Conservation (phyloP, 805 yeast genomes). For the Phaffomyces thermotolerans region DNA sequence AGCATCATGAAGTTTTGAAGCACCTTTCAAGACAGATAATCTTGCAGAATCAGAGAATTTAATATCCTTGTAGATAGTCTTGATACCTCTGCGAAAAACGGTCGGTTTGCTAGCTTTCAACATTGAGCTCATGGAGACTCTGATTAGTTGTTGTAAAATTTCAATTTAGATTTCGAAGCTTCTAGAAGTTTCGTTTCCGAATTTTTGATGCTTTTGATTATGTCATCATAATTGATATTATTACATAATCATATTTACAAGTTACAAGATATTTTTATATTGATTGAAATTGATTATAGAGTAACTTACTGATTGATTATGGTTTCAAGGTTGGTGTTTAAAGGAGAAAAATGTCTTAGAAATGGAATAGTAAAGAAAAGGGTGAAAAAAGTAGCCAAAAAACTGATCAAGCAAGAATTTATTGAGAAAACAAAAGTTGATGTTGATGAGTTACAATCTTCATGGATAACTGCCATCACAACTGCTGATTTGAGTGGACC, state of each 20-base stretch:
- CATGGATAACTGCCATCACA: slow-evolving; percentile 23
- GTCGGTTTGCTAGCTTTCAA: slow-evolving; percentile 1
- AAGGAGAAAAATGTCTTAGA: slow-evolving; percentile 24
- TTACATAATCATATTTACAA: too few relatives aligned
- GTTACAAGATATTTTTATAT: too few relatives aligned
- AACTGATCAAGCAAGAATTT: neutral
- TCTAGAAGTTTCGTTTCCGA: too few relatives aligned
- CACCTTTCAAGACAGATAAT: slow-evolving; percentile 90
- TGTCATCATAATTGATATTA: too few relatives aligned
- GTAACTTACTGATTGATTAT: slow-evolving; percentile 19
- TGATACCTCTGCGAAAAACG: slow-evolving; percentile 15
- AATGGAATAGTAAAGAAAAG: slow-evolving; percentile 9
- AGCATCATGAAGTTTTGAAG: slow-evolving; percentile 90
- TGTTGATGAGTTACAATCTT: slow-evolving; percentile 6
- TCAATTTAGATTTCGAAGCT: too few relatives aligned
- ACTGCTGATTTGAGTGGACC: slow-evolving; percentile 29
- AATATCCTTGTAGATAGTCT: slow-evolving; percentile 69
- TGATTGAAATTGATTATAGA: too few relatives aligned
- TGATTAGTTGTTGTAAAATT: neutral
- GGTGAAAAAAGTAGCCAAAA: slow-evolving; percentile 7
- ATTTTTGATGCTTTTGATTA: too few relatives aligned
- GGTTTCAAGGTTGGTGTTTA: slow-evolving; percentile 31
- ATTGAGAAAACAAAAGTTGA: neutral
- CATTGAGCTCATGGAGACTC: neutral
- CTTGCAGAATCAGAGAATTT: slow-evolving; percentile 97